Percentiles rank a stretch among this genome's conserved stretches.
phyloP scores from a whole-genome alignment of 2,329 filamentous ascomycete species.

The Colletotrichum sp. region DNA sequence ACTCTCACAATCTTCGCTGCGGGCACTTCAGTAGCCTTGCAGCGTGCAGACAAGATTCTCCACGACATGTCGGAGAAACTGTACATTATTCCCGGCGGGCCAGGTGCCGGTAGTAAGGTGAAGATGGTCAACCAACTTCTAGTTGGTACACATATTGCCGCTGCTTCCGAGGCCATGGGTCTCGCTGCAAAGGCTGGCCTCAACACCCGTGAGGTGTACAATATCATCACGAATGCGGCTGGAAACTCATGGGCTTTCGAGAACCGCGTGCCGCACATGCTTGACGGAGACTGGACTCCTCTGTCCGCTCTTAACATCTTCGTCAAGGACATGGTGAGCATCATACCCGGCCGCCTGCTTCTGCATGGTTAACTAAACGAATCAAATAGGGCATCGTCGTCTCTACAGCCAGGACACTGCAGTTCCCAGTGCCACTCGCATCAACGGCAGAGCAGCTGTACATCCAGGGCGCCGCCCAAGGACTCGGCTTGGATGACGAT shows the following conservation, averaged over 20 bases:
- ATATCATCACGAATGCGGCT: slow-evolving; percentile 32
- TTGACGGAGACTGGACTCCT: slow-evolving; percentile 52
- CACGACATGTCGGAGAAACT: slow-evolving; percentile 64
- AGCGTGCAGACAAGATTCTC: slow-evolving; percentile 58
- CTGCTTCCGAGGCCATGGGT: slow-evolving; percentile 56
- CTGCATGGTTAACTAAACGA: neutral
- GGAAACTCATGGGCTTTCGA: slow-evolving; percentile 60
- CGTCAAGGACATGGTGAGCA: slow-evolving; percentile 37
- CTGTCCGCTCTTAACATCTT: slow-evolving; percentile 40
- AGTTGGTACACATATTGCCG: slow-evolving; percentile 55
- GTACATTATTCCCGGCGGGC: slow-evolving; percentile 52
- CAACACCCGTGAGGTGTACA: slow-evolving; percentile 38
- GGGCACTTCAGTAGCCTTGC: slow-evolving; percentile 53
- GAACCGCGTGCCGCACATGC: slow-evolving; percentile 57
- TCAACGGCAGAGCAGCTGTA: slow-evolving; percentile 37
- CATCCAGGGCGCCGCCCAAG: slow-evolving; percentile 30
- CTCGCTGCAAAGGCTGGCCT: slow-evolving; percentile 54
- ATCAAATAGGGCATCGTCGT: slow-evolving; percentile 30
- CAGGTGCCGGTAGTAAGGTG: slow-evolving; percentile 57
- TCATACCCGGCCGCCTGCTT: neutral
- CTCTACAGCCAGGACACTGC: slow-evolving; percentile 29
- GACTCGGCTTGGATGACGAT: slow-evolving; percentile 32
- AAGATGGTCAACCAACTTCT: slow-evolving; percentile 60
- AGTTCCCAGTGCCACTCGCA: slow-evolving; percentile 40
- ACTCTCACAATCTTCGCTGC: slow-evolving; percentile 72